phyloP scores from a whole-genome alignment of 2,329 filamentous ascomycete species.

The Cercospora canescens region DNA sequence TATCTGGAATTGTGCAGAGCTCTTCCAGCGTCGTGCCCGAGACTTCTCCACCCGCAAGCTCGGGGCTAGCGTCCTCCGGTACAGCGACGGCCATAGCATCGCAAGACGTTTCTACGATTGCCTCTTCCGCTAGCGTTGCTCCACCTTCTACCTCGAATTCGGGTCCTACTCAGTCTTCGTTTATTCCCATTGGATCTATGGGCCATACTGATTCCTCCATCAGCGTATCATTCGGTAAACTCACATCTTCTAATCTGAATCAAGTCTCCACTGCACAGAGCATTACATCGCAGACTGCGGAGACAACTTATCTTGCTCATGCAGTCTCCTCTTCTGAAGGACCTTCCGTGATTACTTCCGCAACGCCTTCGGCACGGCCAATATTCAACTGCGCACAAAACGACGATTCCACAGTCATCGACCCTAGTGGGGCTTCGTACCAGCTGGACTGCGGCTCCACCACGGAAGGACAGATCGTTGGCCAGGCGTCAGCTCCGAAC shows the following conservation, averaged over 20 bases:
- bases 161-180: too few species aligned
- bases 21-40: not conserved
- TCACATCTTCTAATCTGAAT: too few species aligned
- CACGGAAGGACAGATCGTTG: not conserved
- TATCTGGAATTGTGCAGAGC: not conserved
- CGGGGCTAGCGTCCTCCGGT: not conserved
- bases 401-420: constrained; percentile 7
- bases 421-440: constrained; percentile 3
- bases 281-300: too few species aligned
- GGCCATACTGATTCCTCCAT: too few species aligned
- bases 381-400: constrained; percentile 10
- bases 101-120: not conserved
- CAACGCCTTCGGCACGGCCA: not conserved
- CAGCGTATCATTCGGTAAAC: too few species aligned
- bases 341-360: too few species aligned
- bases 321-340: not conserved
- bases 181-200: too few species aligned
- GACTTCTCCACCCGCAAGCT: not conserved
- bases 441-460: constrained; percentile 3
- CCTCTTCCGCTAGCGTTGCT: too few species aligned
- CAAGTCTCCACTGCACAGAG: too few species aligned
- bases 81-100: not conserved
- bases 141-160: too few species aligned
- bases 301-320: too few species aligned
- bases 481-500: not conserved